A percentile compares a stretch with the other conserved stretches of the same genome.
These are phyloP conservation scores for Ramularia collo-cygni DNA, from an alignment of 2,329 filamentous ascomycete species.

Conservation along the genomic window DNA sequence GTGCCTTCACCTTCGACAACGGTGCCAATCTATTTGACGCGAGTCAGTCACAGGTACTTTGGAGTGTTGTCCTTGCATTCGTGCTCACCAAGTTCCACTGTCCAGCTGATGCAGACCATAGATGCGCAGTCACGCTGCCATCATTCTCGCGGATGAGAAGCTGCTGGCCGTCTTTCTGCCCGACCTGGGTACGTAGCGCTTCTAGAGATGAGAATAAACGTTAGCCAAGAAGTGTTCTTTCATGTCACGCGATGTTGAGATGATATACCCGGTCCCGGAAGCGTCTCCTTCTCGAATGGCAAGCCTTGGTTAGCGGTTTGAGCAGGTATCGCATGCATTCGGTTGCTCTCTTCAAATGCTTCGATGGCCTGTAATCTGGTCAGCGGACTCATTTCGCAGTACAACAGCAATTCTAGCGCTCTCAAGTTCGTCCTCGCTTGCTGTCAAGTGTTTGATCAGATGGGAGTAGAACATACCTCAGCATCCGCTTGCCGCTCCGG, in stretches of 20 bases:
- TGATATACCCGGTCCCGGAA: constrained; percentile 60
- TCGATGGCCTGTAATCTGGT: constrained; percentile 45
- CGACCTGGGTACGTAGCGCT: constrained; percentile 71
- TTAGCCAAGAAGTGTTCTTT: no score
- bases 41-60: constrained; percentile 6
- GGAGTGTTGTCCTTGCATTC: not conserved
- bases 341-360: constrained; percentile 65
- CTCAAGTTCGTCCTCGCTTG: not conserved
- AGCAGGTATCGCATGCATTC: constrained; percentile 31
- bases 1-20: constrained; percentile 83
- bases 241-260: no score
- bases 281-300: constrained; percentile 79
- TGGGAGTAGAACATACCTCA: constrained; percentile 38
- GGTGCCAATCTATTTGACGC: constrained; percentile 69
- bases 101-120: constrained; percentile 59
- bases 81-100: constrained; percentile 28
- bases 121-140: constrained; percentile 76
- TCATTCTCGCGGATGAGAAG: constrained; percentile 82
- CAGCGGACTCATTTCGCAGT: constrained; percentile 1
- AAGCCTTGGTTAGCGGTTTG: constrained; percentile 60
- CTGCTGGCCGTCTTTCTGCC: constrained; percentile 94
- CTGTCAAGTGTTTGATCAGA: not conserved
- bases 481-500: constrained; percentile 62
- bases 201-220: no score
- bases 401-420: not conserved